These are phyloP conservation scores for Flaveria brownii DNA, from an alignment of 129 eudicot genomes.

Conservation along the genomic window DNA sequence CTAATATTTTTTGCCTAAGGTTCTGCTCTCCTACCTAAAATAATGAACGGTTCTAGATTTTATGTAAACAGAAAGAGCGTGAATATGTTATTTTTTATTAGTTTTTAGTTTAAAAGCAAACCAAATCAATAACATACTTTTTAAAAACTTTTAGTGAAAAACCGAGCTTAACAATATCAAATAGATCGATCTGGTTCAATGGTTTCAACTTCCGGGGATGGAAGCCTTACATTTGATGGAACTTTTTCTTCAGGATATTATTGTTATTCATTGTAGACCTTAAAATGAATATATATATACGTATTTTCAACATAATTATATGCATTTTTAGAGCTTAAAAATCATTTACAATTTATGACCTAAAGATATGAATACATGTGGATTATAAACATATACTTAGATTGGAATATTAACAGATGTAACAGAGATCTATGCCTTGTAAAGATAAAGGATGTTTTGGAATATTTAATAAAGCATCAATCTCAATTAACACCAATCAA, in stretches of 20 bases:
- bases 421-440: conserved; percentile 10
- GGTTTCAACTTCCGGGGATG: conserved; percentile 1
- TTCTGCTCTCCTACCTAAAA: not conserved
- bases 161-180: too few species aligned
- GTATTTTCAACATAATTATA: not conserved
- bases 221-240: not conserved
- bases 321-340: not conserved
- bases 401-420: conserved; percentile 7
- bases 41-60: not conserved
- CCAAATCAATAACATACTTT: not conserved
- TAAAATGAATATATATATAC: not conserved
- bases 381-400: not conserved
- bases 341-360: not conserved
- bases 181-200: not conserved
- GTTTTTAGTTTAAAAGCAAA: not conserved
- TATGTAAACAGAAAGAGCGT: not conserved
- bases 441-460: not conserved
- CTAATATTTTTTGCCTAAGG: not conserved
- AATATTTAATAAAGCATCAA: conserved; percentile 21
- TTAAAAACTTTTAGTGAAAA: not conserved
- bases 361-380: not conserved
- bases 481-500: conserved; percentile 33
- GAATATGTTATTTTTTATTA: not conserved
- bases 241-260: not conserved
- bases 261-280: conserved; percentile 1